A percentile compares a stretch with the other conserved stretches of the same genome.
Conservation (phyloP, 495 filamentous ascomycete genomes). For the Terfezia boudieri region DNA sequence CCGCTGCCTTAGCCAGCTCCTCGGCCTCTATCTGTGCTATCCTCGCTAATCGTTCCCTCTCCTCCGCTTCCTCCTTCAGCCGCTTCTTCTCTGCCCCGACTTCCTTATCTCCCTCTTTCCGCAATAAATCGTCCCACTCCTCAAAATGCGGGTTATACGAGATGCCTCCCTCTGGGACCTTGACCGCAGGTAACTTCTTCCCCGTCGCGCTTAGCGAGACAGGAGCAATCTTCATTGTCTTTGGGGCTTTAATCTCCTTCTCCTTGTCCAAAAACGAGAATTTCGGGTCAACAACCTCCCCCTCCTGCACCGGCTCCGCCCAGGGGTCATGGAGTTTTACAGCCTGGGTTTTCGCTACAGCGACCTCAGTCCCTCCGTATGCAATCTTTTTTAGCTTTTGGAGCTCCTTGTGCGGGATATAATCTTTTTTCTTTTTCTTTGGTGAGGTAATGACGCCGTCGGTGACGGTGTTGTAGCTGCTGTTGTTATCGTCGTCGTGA, state of each 20-base stretch:
- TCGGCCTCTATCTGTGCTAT: conserved; percentile 18
- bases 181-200: conserved; percentile 53
- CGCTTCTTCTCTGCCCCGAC: conserved; percentile 62
- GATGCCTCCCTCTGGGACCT: conserved; percentile 51
- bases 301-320: conserved; percentile 33
- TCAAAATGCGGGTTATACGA: conserved; percentile 80
- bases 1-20: conserved; percentile 28
- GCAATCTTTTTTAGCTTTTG: conserved; percentile 52
- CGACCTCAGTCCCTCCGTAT: conserved; percentile 34
- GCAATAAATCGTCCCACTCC: conserved; percentile 58
- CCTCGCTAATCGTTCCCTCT: neutral
- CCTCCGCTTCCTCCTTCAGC: conserved; percentile 40
- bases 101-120: conserved; percentile 50
- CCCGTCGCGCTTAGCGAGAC: conserved; percentile 59
- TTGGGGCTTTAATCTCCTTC: conserved; percentile 45
- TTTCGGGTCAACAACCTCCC: conserved; percentile 17
- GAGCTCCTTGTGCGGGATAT: conserved; percentile 62
- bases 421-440: conserved; percentile 46
- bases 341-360: conserved; percentile 24
- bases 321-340: conserved; percentile 48
- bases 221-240: conserved; percentile 51
- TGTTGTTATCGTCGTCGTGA: conserved; percentile 17
- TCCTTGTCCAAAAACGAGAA: conserved; percentile 40
- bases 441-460: conserved; percentile 34
- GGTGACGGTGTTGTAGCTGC: conserved; percentile 13